phyloP scores from a whole-genome alignment of 73 alveolate species.

The Blepharisma japonicum region DNA sequence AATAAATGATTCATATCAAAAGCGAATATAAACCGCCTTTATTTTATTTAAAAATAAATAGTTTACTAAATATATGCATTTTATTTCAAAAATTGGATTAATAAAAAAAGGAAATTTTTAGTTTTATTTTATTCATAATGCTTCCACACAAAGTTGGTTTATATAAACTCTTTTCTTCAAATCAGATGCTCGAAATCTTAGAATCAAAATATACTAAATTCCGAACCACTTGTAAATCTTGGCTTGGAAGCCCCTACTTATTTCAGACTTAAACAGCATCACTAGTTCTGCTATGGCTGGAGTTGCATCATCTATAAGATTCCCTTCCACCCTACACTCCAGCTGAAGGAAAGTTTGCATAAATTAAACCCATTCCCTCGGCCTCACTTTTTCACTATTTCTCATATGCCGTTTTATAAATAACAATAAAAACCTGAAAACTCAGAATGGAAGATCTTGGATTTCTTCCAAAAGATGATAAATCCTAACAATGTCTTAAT shows the following conservation, averaged over 20 bases:
- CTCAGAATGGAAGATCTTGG: background rate
- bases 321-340: constrained; percentile 48
- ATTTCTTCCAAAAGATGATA: constrained; percentile 27
- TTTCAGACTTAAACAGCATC: constrained; percentile 43
- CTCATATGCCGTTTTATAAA: background rate
- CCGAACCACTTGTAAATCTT: too few species aligned
- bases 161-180: too few species aligned
- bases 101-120: too few species aligned
- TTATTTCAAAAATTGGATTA: too few species aligned
- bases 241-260: constrained; percentile 39
- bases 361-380: constrained; percentile 64
- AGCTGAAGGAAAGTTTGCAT: constrained; percentile 51
- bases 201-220: too few species aligned
- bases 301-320: constrained; percentile 52
- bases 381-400: constrained; percentile 43
- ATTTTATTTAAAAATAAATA: too few species aligned
- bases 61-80: too few species aligned
- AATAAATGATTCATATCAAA: too few species aligned
- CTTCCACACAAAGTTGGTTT: too few species aligned
- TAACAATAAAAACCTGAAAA: background rate
- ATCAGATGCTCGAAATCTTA: too few species aligned
- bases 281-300: constrained; percentile 39
- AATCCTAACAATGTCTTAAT: constrained; percentile 11
- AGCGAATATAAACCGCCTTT: too few species aligned
- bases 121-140: too few species aligned